Percentiles rank a stretch among this genome's conserved stretches.
Conservation (phyloP, 257 asterid species). For the Fraxinus excelsior region DNA sequence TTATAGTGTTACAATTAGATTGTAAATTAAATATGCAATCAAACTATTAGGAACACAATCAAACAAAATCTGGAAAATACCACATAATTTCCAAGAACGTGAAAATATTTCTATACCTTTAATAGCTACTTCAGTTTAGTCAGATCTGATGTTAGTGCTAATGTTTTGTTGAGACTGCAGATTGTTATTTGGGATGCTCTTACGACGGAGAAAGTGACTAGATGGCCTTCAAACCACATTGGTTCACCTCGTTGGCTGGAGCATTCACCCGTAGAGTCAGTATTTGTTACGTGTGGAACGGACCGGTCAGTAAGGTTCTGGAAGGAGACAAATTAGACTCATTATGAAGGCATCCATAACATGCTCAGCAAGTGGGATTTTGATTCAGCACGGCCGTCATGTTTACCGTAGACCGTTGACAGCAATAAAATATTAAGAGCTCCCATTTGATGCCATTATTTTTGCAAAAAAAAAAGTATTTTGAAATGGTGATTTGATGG, state of each 20-base stretch:
- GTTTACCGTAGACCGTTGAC: no score
- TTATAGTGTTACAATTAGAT: neutral
- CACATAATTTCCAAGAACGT: neutral
- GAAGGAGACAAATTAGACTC: slow-evolving; percentile 43
- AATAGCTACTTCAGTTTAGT: neutral
- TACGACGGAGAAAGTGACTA: slow-evolving; percentile 69
- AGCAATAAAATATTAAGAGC: no score
- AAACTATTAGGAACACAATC: neutral
- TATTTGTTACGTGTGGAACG: slow-evolving; percentile 69
- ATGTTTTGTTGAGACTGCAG: slow-evolving; percentile 35
- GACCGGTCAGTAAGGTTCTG: slow-evolving; percentile 77
- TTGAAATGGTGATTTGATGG: no score
- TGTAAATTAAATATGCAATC: neutral
- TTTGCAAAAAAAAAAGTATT: no score
- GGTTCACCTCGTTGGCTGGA: slow-evolving; percentile 86
- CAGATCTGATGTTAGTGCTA: slow-evolving; percentile 3
- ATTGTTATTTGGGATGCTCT: slow-evolving; percentile 81
- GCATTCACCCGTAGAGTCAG: slow-evolving; percentile 71
- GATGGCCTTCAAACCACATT: slow-evolving; percentile 79
- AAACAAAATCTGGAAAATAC: neutral
- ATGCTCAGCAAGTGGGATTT: neutral
- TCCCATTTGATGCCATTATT: no score
- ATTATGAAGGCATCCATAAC: neutral
- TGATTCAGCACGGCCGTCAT: no score
- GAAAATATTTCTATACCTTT: neutral